Conservation (phyloP, 768 basidiomycete genomes). For the Lactifluus piperatus region DNA sequence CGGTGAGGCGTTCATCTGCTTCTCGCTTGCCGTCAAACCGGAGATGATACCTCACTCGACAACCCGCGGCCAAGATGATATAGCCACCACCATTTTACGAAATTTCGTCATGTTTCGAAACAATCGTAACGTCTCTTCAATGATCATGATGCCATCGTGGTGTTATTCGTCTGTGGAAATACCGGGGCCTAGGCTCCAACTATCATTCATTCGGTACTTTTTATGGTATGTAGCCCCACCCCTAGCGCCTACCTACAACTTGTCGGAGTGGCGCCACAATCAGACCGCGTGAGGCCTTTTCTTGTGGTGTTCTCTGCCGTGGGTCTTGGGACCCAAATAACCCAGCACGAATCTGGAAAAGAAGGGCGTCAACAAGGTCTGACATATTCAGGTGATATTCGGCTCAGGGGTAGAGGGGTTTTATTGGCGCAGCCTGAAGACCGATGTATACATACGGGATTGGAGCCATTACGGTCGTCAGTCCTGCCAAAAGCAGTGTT, state of each 20-base stretch:
- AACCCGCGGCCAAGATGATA: background rate
- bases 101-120: background rate
- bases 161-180: background rate
- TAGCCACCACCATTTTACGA: background rate
- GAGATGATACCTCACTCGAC: background rate
- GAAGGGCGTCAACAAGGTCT: background rate
- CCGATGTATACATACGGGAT: slow-evolving; percentile 46
- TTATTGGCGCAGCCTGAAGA: too few relatives aligned
- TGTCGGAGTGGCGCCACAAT: background rate
- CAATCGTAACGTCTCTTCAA: background rate
- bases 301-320: background rate
- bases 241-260: background rate
- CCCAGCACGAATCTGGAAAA: background rate
- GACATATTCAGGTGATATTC: background rate
- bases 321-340: background rate
- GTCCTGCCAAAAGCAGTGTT: slow-evolving; percentile 33
- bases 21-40: background rate
- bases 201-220: background rate
- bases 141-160: background rate
- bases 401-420: too few relatives aligned
- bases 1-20: background rate
- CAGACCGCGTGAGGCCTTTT: background rate
- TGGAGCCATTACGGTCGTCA: slow-evolving; percentile 32
- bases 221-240: background rate
- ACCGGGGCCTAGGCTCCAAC: background rate